Evolutionary conservation across 2,329 filamentous ascomycete genomes (phyloP).

Genomic region (Pestalotiopsis sp.): DNA sequence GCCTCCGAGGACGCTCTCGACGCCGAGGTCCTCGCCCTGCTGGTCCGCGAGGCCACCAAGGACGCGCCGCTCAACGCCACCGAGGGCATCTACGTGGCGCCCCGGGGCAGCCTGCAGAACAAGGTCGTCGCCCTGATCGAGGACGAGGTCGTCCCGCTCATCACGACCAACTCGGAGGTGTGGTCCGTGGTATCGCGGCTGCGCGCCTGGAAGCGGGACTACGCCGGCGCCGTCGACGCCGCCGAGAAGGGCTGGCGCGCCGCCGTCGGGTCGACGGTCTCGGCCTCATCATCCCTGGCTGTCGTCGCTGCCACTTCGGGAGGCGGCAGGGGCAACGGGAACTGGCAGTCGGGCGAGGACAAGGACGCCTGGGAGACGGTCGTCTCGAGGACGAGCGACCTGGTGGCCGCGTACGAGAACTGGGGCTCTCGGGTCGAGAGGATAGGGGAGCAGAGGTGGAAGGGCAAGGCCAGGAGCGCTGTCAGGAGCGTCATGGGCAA

Average conservation of each 20-base stretch:
- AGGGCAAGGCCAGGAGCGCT: conserved; percentile 83
- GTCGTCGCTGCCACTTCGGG: conserved; percentile 39
- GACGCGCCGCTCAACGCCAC: conserved; percentile 27
- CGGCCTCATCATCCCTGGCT: conserved; percentile 29
- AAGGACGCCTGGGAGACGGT: conserved; percentile 70
- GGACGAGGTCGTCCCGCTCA: conserved; percentile 74
- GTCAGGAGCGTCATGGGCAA: conserved; percentile 82
- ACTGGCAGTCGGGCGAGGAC: conserved; percentile 54
- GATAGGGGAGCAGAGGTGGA: conserved; percentile 77
- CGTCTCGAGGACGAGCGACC: conserved; percentile 76
- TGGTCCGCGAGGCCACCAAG: conserved; percentile 70
- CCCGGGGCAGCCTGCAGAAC: conserved; percentile 62
- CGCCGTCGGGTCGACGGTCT: conserved; percentile 51
- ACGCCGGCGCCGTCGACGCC: conserved; percentile 74
- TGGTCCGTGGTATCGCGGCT: conserved; percentile 77
- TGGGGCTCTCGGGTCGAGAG: conserved; percentile 67
- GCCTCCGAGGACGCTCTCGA: conserved; percentile 81
- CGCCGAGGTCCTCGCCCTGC: conserved; percentile 67
- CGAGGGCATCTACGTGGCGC: conserved; percentile 40
- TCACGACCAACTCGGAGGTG: conserved; percentile 76
- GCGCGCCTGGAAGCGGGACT: conserved; percentile 73
- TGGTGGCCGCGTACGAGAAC: conserved; percentile 84
- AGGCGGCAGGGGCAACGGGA: conserved; percentile 28
- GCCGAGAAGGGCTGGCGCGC: conserved; percentile 91
- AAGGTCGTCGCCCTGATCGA: conserved; percentile 76